These are phyloP conservation scores for Neonectria hederae DNA, from an alignment of 2,329 filamentous ascomycete species.

Conservation along the genomic window DNA sequence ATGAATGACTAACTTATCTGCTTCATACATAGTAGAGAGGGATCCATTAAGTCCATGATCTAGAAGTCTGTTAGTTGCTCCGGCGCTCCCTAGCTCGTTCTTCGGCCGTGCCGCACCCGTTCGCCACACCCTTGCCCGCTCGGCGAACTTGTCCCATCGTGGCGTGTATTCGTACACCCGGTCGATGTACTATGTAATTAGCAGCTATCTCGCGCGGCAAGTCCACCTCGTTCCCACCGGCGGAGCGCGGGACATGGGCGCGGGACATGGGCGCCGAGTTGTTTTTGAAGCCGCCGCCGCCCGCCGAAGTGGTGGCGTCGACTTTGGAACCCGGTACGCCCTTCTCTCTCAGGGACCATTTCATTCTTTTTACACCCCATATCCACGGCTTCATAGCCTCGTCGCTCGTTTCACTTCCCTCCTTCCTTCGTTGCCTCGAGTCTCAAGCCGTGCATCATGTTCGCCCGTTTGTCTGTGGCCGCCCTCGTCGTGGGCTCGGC, in stretches of 20 bases:
- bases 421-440: background rate
- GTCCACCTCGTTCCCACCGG: background rate
- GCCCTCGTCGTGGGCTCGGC: slow-evolving; percentile 34
- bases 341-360: background rate
- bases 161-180: background rate
- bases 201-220: background rate
- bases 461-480: slow-evolving; percentile 33
- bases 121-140: background rate
- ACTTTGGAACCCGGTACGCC: background rate
- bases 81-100: too few relatives aligned
- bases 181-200: background rate
- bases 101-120: background rate
- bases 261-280: background rate
- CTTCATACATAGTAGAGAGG: too few relatives aligned
- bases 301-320: background rate
- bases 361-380: background rate
- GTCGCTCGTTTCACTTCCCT: background rate
- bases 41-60: too few relatives aligned
- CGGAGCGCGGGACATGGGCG: slow-evolving; percentile 2
- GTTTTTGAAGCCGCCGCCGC: slow-evolving; percentile 12
- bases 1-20: too few relatives aligned
- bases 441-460: slow-evolving; percentile 28
- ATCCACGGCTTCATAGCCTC: slow-evolving; percentile 6
- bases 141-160: background rate
- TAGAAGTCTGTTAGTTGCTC: too few relatives aligned